A percentile compares a stretch with the other conserved stretches of the same genome.
These are phyloP conservation scores for Aechmea fasciata DNA, from an alignment of 176 grass and related monocot species.

Conservation along the genomic window DNA sequence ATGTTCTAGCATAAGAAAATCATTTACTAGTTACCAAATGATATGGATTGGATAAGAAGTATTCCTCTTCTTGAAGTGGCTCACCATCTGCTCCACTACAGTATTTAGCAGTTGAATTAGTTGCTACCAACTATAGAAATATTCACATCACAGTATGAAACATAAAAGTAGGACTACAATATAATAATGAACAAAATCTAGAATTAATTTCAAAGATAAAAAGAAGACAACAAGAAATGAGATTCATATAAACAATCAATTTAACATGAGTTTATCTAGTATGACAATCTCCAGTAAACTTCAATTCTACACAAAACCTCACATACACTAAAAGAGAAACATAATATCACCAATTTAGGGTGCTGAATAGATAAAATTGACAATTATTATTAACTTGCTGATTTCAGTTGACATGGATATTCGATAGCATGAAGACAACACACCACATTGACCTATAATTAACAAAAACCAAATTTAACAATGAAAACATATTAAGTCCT, in stretches of 20 bases:
- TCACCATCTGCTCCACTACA: slow-evolving; percentile 58
- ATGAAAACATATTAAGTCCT: no score
- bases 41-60: slow-evolving; percentile 95
- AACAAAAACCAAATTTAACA: no score
- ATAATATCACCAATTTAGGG: not conserved
- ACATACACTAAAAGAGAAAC: not conserved
- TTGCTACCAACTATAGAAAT: not conserved
- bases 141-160: not conserved
- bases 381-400: not conserved
- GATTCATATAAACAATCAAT: not conserved
- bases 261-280: not conserved
- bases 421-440: no score
- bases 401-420: no score
- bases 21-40: slow-evolving; percentile 66
- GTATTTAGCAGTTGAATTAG: slow-evolving; percentile 23
- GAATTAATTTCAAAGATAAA: not conserved
- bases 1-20: slow-evolving; percentile 10
- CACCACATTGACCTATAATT: no score
- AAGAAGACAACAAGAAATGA: not conserved
- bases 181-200: not conserved
- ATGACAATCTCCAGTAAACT: not conserved
- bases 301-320: not conserved
- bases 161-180: not conserved
- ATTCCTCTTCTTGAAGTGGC: slow-evolving; percentile 87
- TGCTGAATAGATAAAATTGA: not conserved